Evolutionary conservation across 2,329 filamentous ascomycete species (phyloP), one percentile per base, ranked within the genome.

Genomic region (Sodiomyces alkalinus): DNA sequence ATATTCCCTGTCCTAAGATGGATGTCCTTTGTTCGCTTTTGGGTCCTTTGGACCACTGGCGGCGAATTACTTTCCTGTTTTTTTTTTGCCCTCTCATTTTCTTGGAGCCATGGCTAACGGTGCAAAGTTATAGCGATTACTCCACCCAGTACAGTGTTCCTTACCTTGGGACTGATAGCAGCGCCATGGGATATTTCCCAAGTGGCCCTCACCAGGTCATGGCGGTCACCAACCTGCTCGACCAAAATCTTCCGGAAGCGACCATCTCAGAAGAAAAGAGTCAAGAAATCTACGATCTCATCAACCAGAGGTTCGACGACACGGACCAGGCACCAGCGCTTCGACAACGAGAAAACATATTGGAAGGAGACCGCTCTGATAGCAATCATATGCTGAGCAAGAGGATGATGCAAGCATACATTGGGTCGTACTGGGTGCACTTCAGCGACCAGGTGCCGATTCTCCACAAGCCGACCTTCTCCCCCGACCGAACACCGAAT

Each of bases 391-490:
- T 76, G 59, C 58, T 96, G 36, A 92, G 87, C 49, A 64, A 86
- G 42, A 74, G 79, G 43, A 94, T 93, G 82, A 92, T 96, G 80
- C 83, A 94, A 53, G 78, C 76, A 3, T 96, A 94, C 45, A 85
- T 92, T 39, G 70, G 75, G 8, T 92, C 85, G 2, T 98, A 92
- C 51, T 98, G 90, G 90, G 66, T 80, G 29, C 80, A 94, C 49
- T 92, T 94, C 45, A 92, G 90, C 49, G 79, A 86, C 30, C 90
- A 96, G 49, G 65, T 96, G 37, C 90, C 90, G 2, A 93, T 98
- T 34, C 61, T 96, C 26, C 90, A 98, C 52, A 83, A 86, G 45
- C 85, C 90, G 4, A 94, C 87, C 0, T 98, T 96, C 51, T 80
- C 75, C 4, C 78, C 87, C 0, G 82, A 92, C 44, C 80, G 74